Evolutionary conservation across 306 rosid genomes (phyloP).

Genomic region (Mimosa bimucronata): DNA sequence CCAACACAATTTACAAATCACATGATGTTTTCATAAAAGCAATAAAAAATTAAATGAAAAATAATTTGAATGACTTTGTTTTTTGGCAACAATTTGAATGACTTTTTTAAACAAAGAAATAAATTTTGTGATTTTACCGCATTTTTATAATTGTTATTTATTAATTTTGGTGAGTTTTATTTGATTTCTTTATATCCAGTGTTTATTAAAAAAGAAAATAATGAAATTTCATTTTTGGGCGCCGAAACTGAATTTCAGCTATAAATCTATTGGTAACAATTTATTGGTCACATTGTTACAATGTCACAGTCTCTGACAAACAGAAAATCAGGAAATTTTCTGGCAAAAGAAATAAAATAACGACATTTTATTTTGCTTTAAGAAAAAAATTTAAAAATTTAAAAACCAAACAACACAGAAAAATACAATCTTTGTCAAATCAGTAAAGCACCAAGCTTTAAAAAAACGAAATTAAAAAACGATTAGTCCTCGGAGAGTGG

Average conservation of each 20-base stretch:
- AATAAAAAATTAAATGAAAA: not conserved
- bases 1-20: not conserved
- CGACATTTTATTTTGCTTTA: not conserved
- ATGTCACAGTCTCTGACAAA: conserved; percentile 36
- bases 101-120: not conserved
- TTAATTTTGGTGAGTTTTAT: not conserved
- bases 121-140: not conserved
- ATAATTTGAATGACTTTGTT: not conserved
- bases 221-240: not conserved
- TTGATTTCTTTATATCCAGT: not conserved
- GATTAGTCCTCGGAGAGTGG: conserved; percentile 52
- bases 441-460: conserved; percentile 34
- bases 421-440: conserved; percentile 1
- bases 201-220: no score
- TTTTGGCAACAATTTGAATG: no score
- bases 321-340: conserved; percentile 12
- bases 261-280: not conserved
- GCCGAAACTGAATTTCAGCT: not conserved
- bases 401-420: not conserved
- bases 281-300: conserved; percentile 15
- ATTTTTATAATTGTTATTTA: not conserved
- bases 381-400: not conserved
- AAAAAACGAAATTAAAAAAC: conserved; percentile 45
- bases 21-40: not conserved
- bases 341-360: not conserved